Evolutionary conservation across 2,329 filamentous ascomycete species (phyloP).

Genomic region (Aspergillus sp.): DNA sequence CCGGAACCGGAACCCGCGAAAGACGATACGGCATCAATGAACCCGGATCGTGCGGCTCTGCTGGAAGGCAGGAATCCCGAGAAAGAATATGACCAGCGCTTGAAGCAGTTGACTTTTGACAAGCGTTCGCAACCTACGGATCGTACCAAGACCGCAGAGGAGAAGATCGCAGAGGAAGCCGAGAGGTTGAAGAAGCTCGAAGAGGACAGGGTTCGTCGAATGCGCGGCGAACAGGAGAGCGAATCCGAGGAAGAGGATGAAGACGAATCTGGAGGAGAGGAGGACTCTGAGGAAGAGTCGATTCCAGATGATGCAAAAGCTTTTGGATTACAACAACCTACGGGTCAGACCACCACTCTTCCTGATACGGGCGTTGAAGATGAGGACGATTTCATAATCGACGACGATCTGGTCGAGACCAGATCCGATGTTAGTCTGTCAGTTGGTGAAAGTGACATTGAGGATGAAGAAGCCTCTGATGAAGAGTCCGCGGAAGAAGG

Average conservation of each 20-base stretch:
- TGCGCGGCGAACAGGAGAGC: conserved; percentile 70
- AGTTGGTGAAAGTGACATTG: conserved; percentile 36
- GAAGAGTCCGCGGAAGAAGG: conserved; percentile 47
- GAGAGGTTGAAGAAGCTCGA: conserved; percentile 71
- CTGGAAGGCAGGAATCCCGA: conserved; percentile 59
- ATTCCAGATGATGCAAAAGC: conserved; percentile 50
- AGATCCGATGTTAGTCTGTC: conserved; percentile 51
- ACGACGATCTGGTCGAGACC: conserved; percentile 78
- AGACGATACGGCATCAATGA: conserved; percentile 45
- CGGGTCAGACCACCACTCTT: conserved; percentile 27
- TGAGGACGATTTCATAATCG: conserved; percentile 87
- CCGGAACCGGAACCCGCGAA: conserved; percentile 44
- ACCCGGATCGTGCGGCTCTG: conserved; percentile 55
- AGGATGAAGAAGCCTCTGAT: conserved; percentile 51
- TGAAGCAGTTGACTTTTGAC: conserved; percentile 76
- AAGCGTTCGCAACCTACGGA: conserved; percentile 76
- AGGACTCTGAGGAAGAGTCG: conserved; percentile 41
- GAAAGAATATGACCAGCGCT: conserved; percentile 76
- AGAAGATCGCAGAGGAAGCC: conserved; percentile 69
- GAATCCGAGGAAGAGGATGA: conserved; percentile 55
- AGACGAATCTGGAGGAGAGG: conserved; percentile 31
- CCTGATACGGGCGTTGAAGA: conserved; percentile 66
- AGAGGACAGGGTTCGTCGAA: conserved; percentile 70
- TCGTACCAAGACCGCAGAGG: conserved; percentile 84
- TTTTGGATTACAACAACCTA: conserved; percentile 53